Evolutionary conservation across 805 yeast species (phyloP).

Genomic region (Saturnispora hagleri): DNA sequence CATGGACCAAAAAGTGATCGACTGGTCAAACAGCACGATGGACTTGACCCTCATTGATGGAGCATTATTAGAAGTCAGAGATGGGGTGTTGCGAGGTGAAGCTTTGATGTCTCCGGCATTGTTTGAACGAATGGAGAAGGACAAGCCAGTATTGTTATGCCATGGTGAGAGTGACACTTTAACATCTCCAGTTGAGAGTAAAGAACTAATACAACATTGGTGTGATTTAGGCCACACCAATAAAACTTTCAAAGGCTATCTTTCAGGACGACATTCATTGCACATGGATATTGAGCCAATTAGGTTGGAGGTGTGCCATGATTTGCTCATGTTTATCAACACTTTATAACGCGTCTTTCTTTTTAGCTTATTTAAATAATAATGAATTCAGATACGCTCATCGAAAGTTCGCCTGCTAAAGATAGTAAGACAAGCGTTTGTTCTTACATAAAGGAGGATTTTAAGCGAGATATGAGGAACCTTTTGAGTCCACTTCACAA

Average conservation of each 20-base stretch:
- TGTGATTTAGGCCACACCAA: slow-evolving; percentile 22
- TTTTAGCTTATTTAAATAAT: background rate
- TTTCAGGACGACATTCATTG: slow-evolving; percentile 36
- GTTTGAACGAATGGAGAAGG: slow-evolving; percentile 28
- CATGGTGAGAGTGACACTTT: slow-evolving; percentile 61
- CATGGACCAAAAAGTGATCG: slow-evolving; percentile 35
- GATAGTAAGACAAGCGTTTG: background rate
- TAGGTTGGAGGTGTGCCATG: slow-evolving; percentile 25
- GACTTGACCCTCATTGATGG: slow-evolving; percentile 38
- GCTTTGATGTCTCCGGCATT: slow-evolving; percentile 31
- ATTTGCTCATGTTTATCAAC: slow-evolving; percentile 34
- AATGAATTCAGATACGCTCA: slow-evolving; percentile 8
- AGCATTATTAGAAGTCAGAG: slow-evolving; percentile 45
- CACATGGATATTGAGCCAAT: slow-evolving; percentile 37
- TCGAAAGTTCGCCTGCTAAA: slow-evolving; percentile 6
- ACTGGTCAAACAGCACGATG: slow-evolving; percentile 36
- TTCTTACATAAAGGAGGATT: background rate
- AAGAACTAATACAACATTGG: slow-evolving; percentile 31
- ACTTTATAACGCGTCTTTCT: background rate
- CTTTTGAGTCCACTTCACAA: background rate
- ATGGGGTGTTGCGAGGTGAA: slow-evolving; percentile 54
- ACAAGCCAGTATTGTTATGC: slow-evolving; percentile 42
- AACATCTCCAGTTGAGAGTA: slow-evolving; percentile 42
- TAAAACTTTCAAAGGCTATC: slow-evolving; percentile 15
- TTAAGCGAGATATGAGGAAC: background rate